Base-by-base conservation (phyloP, 306 rosid species). In the Rosa lucieae region DNA sequence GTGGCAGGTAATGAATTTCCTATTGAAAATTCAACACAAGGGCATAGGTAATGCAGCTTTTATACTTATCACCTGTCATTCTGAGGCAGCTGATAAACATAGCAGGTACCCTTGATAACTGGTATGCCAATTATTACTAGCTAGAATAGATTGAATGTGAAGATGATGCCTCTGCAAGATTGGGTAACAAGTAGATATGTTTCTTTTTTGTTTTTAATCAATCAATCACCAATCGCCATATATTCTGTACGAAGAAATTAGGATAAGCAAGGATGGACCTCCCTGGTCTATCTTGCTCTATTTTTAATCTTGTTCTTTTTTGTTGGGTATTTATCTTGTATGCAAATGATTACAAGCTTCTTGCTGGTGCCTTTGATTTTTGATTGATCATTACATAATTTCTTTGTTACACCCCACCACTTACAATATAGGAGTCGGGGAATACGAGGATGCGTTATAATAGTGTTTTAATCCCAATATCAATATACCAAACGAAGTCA, bases 211-310 rank as follows among this genome's bases (percentile, higher is more conserved):
- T 86, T 84, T 70, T 71, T 82, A 80, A 2, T 48, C 73, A 32
- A 6, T 71, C 48, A 58, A 73, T 72, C 76, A 61, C n/a, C n/a
- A n/a, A n/a, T n/a, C n/a, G n/a, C 80, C 76, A 72, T 75, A 63
- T 75, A 82, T 55, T 29, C 32, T 29, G 77, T 88, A 80, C 85
- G 83, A 80, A 86, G 84, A n/a, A n/a, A 69, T 83, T 83, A 86
- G 78, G 82, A 72, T 82, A 53, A 76, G 78, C 47, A 75, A 78
- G 23, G 8, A 79, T 81, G 85, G 81, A 74, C 78, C 74, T 66
- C 26, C 52, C 66, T 14, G 79, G 82, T 87, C 79, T 79, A 11
- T 80, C 56, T 43, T 74, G 72, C 79, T 80, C 23, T 49, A 66
- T n/a, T 77, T 82, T 29, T 29, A 29, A 35, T 63, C 55, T 43